Evolutionary conservation across 2,329 filamentous ascomycete species (phyloP), one percentile per base, ranked within the genome.

Genomic region (Fonsecaea erecta): DNA sequence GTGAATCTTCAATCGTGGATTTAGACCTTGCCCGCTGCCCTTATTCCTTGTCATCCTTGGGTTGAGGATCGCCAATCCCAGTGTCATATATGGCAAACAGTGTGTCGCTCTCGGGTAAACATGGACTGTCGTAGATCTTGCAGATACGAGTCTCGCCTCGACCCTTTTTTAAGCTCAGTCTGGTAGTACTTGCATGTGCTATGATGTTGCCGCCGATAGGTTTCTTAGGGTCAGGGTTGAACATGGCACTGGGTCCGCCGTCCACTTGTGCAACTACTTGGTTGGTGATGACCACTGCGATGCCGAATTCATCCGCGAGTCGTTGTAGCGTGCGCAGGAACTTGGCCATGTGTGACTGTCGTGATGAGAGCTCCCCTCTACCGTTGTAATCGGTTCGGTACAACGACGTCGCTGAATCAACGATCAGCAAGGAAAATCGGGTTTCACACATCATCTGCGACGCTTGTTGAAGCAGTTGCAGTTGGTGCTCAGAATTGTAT

Each of bases 391-490:
- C 95, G 0, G 95, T 99, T 71, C 95, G 88, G 78, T 99, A 99
- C 2, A 99, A 85, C 1, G 94, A 90, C 0, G 95, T 99, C 14
- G 96, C 96, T 63, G 93, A 97, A 79, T 99, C 95, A 63, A 99
- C 95, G 55, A 99, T 88, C 56, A 99, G 87, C 8, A 99, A 85
- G 2, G 95, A 98, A 78, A 99, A 99, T 3, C 95, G 88, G 0
- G 95, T 99, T 81, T 99, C 96, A 64, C 93, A 97, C 96, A 99
- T 99, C 95, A 99, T 99, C 68, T 93, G 88, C 1, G 95, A 90
- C 2, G 95, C 96, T 77, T 98, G 94, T 73, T 95, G 95, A 68
- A 99, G 87, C 7, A 99, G 85, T 76, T 97, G 92, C 57, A 99
- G 86, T 77, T 99, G 95, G 78, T 99, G 95, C 71, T 99, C 95